Evolutionary conservation across 1,284 basidiomycete species (phyloP).

Genomic region (Austropuccinia psidii): DNA sequence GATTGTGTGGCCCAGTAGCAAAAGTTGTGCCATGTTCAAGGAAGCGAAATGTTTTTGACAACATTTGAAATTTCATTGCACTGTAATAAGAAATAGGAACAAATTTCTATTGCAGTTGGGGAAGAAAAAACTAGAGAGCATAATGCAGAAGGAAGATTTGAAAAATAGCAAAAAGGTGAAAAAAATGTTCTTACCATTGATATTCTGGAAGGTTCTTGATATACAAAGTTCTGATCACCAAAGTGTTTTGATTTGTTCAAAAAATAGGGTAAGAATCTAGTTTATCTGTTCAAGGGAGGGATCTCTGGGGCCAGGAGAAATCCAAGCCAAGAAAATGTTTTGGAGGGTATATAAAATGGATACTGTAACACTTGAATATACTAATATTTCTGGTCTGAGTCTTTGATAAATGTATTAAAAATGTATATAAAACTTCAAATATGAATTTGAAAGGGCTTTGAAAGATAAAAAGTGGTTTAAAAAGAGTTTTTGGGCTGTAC

Average conservation of each 20-base stretch:
- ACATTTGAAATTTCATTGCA: constrained; percentile 9
- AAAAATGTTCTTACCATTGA: background rate
- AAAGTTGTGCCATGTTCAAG: background rate
- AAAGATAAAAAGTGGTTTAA: too few relatives aligned
- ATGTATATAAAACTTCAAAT: too few relatives aligned
- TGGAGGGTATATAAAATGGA: constrained; percentile 46
- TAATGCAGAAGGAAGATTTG: constrained; percentile 35
- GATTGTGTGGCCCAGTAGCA: background rate
- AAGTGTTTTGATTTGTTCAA: constrained; percentile 45
- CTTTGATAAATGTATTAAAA: too few relatives aligned
- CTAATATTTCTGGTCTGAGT: too few relatives aligned
- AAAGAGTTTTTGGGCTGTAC: too few relatives aligned
- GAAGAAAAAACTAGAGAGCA: constrained; percentile 33
- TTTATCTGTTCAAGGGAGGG: constrained; percentile 44
- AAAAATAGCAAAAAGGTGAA: constrained; percentile 14
- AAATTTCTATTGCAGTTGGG: constrained; percentile 24
- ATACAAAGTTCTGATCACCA: constrained; percentile 45
- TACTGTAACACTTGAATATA: constrained; percentile 39
- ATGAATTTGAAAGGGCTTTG: too few relatives aligned
- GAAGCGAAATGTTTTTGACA: background rate
- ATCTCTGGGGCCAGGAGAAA: constrained; percentile 46
- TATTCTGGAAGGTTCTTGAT: background rate
- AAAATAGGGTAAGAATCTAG: constrained; percentile 44
- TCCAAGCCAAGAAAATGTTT: constrained; percentile 49
- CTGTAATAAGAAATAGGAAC: constrained; percentile 35